These are phyloP conservation scores for Fusarium poae DNA, from an alignment of 2,329 filamentous ascomycete genomes.

Conservation along the genomic window DNA sequence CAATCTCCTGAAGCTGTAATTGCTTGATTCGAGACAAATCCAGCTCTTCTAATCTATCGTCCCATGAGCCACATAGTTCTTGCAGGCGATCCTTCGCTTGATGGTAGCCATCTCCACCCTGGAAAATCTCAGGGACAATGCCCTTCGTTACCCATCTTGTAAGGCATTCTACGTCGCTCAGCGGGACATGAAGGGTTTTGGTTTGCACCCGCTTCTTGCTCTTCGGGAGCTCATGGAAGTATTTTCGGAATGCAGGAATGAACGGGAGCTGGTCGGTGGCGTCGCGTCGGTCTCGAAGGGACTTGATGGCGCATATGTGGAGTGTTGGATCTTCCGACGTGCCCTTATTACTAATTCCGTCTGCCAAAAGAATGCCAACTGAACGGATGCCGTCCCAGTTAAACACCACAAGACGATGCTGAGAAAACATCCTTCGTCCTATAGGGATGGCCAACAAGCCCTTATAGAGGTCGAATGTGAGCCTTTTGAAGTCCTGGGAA, in stretches of 20 bases:
- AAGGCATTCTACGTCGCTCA: conserved; percentile 86
- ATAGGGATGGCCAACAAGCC: conserved; percentile 83
- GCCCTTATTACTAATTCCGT: conserved; percentile 75
- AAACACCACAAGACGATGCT: conserved; percentile 84
- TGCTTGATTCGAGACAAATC: conserved; percentile 87
- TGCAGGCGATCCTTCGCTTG: conserved; percentile 76
- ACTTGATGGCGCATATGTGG: conserved; percentile 82
- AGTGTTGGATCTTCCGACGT: conserved; percentile 73
- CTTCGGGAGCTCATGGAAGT: conserved; percentile 76
- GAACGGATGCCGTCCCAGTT: conserved; percentile 86
- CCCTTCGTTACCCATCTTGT: conserved; percentile 75
- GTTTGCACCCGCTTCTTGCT: conserved; percentile 75
- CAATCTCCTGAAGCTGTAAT: conserved; percentile 81
- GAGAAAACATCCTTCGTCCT: conserved; percentile 82
- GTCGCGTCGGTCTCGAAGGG: conserved; percentile 75
- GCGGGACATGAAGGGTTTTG: conserved; percentile 76
- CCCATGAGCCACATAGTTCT: conserved; percentile 80
- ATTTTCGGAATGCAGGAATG: conserved; percentile 75
- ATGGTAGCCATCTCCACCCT: conserved; percentile 62
- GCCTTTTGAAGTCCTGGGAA: conserved; percentile 80
- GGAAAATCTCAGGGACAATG: conserved; percentile 71
- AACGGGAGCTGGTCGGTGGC: conserved; percentile 91
- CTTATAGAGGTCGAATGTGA: conserved; percentile 85
- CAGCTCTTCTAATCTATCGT: conserved; percentile 83
- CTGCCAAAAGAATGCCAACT: conserved; percentile 81